Evolutionary conservation across 1,284 basidiomycete species (phyloP), one percentile per base, ranked within the genome.

Genomic region (Tilletia walkeri): DNA sequence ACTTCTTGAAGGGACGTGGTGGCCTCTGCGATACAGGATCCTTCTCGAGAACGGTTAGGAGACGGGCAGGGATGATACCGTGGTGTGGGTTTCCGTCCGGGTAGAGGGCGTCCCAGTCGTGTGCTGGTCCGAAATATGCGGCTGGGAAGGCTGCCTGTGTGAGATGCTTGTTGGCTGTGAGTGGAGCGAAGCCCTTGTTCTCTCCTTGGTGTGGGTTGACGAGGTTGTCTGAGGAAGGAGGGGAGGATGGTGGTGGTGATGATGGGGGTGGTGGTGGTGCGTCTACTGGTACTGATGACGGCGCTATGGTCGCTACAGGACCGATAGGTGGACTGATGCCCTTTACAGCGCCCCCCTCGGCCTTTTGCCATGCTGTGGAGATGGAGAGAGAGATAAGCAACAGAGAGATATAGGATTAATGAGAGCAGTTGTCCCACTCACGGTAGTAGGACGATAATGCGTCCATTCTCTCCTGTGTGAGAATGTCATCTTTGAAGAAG

Each of bases 11-110:
- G 3, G 73, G 71, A 5, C 38, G 30, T 3, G 61, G 38, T 34
- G 69, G 71, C 14, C 36, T 34, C 20, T 45, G 18, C 6, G 50
- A 47, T 2, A 36, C 36, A 5, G 79, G 79, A 3, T 74, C 72
- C 10, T 68, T 49, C 9, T 72, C 69, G 18, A 80, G 70, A 10
- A 78, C 10, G 12, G 30, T 18, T 30, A 75, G 69, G 34, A 77
- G 69, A 24, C 70, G 68, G 0, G 70, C 69, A 0, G 76, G 73
- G 9, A 79, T 59, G 65, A 77, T 75, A 49, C 79, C 79, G 4
- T 73, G 73, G 67, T 80, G 79, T 2, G 79, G 79, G 36, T 80
- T 70, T 14, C 67, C 67, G 48, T 75, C 66, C n/a, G 69, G 67
- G 72, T 78, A 78, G 38, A 50, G 20, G 18, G 41, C 38, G 16